Base-by-base conservation (phyloP, 179 eudicot genomes). In the Amaranthus tricolor region DNA sequence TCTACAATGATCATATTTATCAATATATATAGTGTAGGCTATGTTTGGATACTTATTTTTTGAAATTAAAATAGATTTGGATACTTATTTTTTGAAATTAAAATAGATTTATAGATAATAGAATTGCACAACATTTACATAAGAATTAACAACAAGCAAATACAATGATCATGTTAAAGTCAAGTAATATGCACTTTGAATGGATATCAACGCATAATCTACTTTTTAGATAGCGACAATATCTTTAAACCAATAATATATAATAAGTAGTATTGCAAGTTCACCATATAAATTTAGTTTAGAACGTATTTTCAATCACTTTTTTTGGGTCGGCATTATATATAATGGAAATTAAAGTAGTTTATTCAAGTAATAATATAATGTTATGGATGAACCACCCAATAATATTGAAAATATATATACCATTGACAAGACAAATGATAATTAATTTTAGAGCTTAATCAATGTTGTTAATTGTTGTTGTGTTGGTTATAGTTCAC, bases 401-500 rank as follows among this genome's bases (percentile, higher is more conserved):
- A 60, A 45, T 48, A 67, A 68, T 67, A 20, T 50, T 15, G 11
- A 17, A 7, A 5, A 16, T 49, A 62, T 9, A 69, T 64, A 9
- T 10, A 73, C 16, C 73, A 75, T 55, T 71, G 50, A 78, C 21
- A 79, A 54, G 43, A 73, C 61, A 62, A 68, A 45, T 66, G 72
- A 40, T 43, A 50, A 66, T 45, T 60, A 55, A 16, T 40, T 20
- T 59, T 68, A 47, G 61, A 57, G 81, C 57, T 74, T 74, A 62
- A 78, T 73, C 53, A 68, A 44, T 45, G 70, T 67, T 50, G 14
- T 44, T 52, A 31, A 68, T 20, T 45, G 70, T 67, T 11, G 17
- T 61, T 62, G 17, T 58, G 55, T 55, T 68, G 78, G 82, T 69
- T 49, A 62, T 59, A 70, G 6, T 63, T 44, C 78, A 74, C 75